A percentile compares a stretch with the other conserved stretches of the same genome.
Evolutionary conservation across 495 filamentous ascomycete genomes (phyloP).

Genomic region (Hypoxylon perforatum): DNA sequence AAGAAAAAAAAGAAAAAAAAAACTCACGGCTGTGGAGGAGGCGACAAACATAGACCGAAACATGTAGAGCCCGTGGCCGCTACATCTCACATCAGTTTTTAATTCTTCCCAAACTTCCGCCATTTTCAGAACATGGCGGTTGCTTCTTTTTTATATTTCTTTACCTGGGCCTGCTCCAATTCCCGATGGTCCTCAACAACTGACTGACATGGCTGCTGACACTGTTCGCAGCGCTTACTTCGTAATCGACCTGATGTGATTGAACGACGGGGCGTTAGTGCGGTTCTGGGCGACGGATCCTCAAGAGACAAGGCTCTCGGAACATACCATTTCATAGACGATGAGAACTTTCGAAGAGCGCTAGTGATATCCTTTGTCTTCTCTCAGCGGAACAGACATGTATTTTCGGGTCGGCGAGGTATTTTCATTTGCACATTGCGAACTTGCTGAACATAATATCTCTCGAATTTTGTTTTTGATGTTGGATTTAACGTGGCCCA

Average conservation of each 20-base stretch:
- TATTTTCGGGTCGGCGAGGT: no score
- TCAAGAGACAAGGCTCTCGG: not conserved
- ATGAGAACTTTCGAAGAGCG: not conserved
- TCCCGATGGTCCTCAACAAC: conserved; percentile 31
- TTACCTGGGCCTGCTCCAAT: conserved; percentile 38
- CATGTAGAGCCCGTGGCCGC: conserved; percentile 36
- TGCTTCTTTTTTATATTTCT: not conserved
- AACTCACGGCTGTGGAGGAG: conserved; percentile 27
- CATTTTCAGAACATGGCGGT: no score
- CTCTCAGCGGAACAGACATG: not conserved
- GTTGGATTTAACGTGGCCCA: no score
- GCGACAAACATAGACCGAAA: conserved; percentile 37
- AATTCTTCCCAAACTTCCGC: no score
- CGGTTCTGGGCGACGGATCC: not conserved
- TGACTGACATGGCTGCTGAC: conserved; percentile 36
- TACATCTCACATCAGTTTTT: not conserved
- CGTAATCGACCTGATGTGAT: conserved; percentile 34
- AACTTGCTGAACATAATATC: no score
- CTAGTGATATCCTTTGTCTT: not conserved
- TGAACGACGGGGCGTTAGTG: not conserved
- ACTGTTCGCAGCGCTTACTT: conserved; percentile 15
- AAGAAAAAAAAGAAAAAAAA: not conserved
- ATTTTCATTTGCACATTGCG: no score
- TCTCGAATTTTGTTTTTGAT: no score
- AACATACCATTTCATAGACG: not conserved